Evolutionary conservation across 208 protist species (phyloP), one percentile per base, ranked within the genome.

Genomic region (Leishmania martiniquensis): DNA sequence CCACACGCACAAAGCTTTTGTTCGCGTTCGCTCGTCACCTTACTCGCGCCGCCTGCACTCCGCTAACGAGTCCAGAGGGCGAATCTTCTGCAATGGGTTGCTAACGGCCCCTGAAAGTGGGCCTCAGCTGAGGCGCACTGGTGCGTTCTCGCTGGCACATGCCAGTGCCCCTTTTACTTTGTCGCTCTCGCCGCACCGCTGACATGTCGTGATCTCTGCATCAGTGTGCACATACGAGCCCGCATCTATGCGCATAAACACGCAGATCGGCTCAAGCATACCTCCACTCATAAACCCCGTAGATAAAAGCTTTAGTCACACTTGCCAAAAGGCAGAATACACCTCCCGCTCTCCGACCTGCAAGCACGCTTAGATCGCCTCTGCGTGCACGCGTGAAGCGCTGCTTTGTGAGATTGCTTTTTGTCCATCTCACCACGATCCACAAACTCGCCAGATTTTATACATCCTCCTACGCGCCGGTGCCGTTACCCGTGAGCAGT

Each of bases 251-350:
- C 22, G 1, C 32, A 77, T 17, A 47, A 15, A 47, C 44, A 12
- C 39, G 22, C 25, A 52, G 42, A 68, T 69, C 75, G 73, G 39
- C 67, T 42, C 22, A 42, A 54, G 68, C 49, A 80, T 80, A 12
- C n/a, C 74, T 80, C 60, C 67, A 75, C 71, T 70, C 49, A 74
- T 74, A 4, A 17, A 55, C 20, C 20, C 2, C 12, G 17, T 72
- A 72, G 44, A 32, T 44, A 44, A 29, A 29, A 75, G 45, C 0
- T 1, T 25, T 62, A 15, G 17, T n/a, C 34, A n/a, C 29, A 9
- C 71, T 66, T 54, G 13, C 22, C 9, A 15, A 39, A 32, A 34
- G 10, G 37, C 5, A 49, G 29, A 25, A 34, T n/a, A n/a, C 62
- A 67, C 37, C 39, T 22, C 34, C 47, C 4, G 3, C 6, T 67